Evolutionary conservation across 192 early-diverging fungal genomes (phyloP), one percentile per base, ranked within the genome.

Genomic region (Phlyctochytrium bullatum): DNA sequence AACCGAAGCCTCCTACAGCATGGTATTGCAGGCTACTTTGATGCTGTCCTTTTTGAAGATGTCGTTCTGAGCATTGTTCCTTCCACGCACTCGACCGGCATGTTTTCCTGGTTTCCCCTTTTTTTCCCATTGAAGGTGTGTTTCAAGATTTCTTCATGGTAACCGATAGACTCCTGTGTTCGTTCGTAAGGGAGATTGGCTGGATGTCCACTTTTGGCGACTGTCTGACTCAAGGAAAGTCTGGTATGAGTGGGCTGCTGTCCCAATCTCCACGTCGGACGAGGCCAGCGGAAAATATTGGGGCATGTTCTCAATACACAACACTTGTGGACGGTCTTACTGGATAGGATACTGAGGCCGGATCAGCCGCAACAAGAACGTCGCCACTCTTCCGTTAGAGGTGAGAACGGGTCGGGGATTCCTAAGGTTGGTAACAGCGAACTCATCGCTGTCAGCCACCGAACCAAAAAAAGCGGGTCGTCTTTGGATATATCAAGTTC

Each of bases 41-140:
- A 99, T 69, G 83, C 91, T 0, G 84, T 89, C 33, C 81, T 99
- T 31, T 97, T 97, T 76, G 89, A 88, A 52, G 81, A 93, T 62
- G 86, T 97, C 0, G 80, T 83, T 64, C 79, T 91, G 35, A 85
- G 86, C 80, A 99, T 94, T 64, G 81, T 88, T 51, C 97, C 97
- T 1, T 66, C 60, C 2, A 91, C 91, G 3, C 96, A 98, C 65
- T 92, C 95, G 0, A 82, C 88, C 17, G 93, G 84, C 1, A 99
- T 99, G 97, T 91, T 93, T 67, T 92, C 90, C 68, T 99, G 97
- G 97, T 99, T 99, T 75, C 96, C 97, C 0, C 93, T 99, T 61
- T 98, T 86, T 72, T 98, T 99, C 71, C 97, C 97, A 2, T 52
- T 93, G 50, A 80, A 86, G 80, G 87, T 86, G 78, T 47, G 51